phyloP scores from a whole-genome alignment of 148 eudicot species.

The Camellia lanceoleosa region DNA sequence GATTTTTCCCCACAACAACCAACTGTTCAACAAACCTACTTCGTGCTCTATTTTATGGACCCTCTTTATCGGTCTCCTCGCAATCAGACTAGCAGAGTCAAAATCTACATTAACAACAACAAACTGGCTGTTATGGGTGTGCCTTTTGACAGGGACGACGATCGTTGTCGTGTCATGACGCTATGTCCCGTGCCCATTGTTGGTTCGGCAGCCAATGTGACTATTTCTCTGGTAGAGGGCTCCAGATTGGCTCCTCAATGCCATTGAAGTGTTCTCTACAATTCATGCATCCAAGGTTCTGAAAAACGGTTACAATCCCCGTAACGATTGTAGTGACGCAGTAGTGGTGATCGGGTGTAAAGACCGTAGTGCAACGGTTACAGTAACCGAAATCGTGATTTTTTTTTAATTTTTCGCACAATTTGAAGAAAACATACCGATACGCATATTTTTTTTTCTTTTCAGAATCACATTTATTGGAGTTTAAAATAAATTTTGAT shows the following conservation, averaged over 20 bases:
- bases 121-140: constrained; percentile 1
- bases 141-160: background rate
- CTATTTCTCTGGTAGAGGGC: constrained; percentile 1
- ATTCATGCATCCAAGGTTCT: background rate
- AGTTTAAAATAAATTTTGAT: no score
- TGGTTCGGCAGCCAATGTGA: background rate
- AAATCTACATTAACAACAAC: background rate
- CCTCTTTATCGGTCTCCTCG: background rate
- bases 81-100: background rate
- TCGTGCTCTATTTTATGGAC: constrained; percentile 3
- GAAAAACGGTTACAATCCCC: no score
- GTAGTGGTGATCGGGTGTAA: no score
- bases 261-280: background rate
- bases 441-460: no score
- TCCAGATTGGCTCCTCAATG: background rate
- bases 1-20: background rate
- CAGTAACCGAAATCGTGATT: no score
- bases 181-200: background rate
- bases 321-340: no score
- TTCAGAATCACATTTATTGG: no score
- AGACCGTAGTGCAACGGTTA: no score
- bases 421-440: no score
- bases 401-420: no score
- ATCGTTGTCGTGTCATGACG: background rate
- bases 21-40: background rate